A percentile compares a stretch with the other conserved stretches of the same genome.
These are phyloP conservation scores for Fusarium sp. DNA, from an alignment of 2,329 filamentous ascomycete genomes.

Conservation along the genomic window DNA sequence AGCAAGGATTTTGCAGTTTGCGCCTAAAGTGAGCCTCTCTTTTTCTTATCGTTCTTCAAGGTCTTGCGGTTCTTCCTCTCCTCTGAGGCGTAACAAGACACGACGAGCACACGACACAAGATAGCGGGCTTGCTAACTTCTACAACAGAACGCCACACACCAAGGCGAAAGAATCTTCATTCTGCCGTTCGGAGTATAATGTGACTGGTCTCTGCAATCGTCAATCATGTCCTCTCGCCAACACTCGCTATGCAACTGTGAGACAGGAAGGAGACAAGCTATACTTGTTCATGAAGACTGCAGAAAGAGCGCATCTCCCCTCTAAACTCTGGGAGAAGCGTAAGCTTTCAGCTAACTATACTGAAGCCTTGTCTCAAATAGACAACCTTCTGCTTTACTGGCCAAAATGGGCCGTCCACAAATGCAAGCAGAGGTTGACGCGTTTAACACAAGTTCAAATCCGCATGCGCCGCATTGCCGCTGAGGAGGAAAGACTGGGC, in stretches of 20 bases:
- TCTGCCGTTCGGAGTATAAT: constrained; percentile 96
- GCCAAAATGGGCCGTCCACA: constrained; percentile 92
- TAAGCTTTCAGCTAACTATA: constrained; percentile 89
- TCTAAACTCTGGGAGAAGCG: constrained; percentile 95
- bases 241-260: constrained; percentile 92
- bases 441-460: constrained; percentile 92
- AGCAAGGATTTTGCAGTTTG: constrained; percentile 90
- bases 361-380: constrained; percentile 87
- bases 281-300: constrained; percentile 97
- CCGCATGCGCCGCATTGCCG: constrained; percentile 80
- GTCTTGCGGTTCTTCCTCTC: not conserved
- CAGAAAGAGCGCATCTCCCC: constrained; percentile 88
- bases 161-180: constrained; percentile 52
- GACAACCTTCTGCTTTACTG: constrained; percentile 91
- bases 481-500: constrained; percentile 88
- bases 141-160: constrained; percentile 64
- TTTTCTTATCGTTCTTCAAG: not conserved
- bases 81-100: not conserved
- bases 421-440: constrained; percentile 96
- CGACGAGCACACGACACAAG: not conserved
- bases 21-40: constrained; percentile 79
- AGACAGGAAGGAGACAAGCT: constrained; percentile 85
- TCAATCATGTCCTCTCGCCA: constrained; percentile 90
- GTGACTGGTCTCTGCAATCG: constrained; percentile 85
- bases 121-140: constrained; percentile 44